A percentile compares a stretch with the other conserved stretches of the same genome.
phyloP scores from a whole-genome alignment of 2,329 filamentous ascomycete species.

The Chrysosporium queenslandicum region DNA sequence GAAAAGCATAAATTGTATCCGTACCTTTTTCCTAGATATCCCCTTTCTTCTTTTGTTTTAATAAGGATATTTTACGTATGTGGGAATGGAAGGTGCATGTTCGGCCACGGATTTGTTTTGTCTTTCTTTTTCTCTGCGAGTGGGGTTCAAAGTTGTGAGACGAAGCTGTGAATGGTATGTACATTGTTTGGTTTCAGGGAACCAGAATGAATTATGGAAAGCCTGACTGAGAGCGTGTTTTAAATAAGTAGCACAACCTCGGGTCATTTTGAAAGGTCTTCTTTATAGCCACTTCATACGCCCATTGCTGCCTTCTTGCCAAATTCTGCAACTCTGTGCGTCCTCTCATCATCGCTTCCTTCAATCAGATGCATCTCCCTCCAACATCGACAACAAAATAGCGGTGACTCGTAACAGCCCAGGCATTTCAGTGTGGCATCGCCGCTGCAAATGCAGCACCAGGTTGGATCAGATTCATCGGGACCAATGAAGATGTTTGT shows the following conservation, averaged over 20 bases:
- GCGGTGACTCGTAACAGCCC: slow-evolving; percentile 55
- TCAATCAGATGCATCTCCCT: slow-evolving; percentile 65
- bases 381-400: slow-evolving; percentile 74
- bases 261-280: neutral
- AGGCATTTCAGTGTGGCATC: slow-evolving; percentile 63
- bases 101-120: neutral
- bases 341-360: slow-evolving; percentile 60
- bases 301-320: neutral
- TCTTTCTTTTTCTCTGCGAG: neutral
- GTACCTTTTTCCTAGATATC: neutral
- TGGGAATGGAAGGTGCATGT: neutral
- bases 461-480: slow-evolving; percentile 55
- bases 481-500: slow-evolving; percentile 25
- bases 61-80: neutral
- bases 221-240: no score
- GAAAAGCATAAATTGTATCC: neutral
- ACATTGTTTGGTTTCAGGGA: no score
- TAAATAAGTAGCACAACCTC: no score
- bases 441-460: slow-evolving; percentile 75
- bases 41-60: neutral
- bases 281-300: neutral
- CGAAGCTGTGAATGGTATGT: no score
- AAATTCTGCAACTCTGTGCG: slow-evolving; percentile 58
- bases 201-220: no score
- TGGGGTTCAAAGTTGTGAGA: no score